Percentiles rank a stretch among this genome's conserved stretches.
phyloP scores from a whole-genome alignment of 345 rosid species.

The Lumnitzera littorea region DNA sequence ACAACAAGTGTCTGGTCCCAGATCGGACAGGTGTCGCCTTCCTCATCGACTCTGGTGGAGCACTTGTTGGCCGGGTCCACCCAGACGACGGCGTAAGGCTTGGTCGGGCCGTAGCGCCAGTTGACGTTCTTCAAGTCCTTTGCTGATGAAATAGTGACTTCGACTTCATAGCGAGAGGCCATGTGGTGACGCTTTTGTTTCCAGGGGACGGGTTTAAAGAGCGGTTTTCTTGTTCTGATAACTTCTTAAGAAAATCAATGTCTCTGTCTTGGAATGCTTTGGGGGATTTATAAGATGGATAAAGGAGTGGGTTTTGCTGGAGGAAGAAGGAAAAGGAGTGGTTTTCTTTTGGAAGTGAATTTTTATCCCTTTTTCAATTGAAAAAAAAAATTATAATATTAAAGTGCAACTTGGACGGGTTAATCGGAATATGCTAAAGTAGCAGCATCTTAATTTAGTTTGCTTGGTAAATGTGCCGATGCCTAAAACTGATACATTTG shows the following conservation, averaged over 20 bases:
- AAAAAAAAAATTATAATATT: no score
- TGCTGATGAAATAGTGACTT: constrained; percentile 53
- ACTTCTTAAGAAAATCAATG: neutral
- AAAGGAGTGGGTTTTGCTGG: no score
- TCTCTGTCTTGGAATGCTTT: neutral
- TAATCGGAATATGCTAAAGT: no score
- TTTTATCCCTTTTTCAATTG: no score
- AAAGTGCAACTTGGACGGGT: no score
- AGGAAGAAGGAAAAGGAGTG: no score
- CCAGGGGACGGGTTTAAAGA: neutral
- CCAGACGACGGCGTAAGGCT: constrained; percentile 75
- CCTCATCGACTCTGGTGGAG: constrained; percentile 55
- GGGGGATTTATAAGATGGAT: neutral
- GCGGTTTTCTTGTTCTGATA: no score
- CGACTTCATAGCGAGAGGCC: constrained; percentile 39
- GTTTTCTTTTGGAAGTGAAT: no score
- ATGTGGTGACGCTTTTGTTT: constrained; percentile 4
- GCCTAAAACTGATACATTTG: no score
- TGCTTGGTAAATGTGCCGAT: no score
- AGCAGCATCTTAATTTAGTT: no score
- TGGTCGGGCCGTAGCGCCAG: constrained; percentile 67
- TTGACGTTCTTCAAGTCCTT: constrained; percentile 75
- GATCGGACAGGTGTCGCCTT: constrained; percentile 51
- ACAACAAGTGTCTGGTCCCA: constrained; percentile 59
- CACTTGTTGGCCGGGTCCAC: constrained; percentile 43